These are phyloP conservation scores for Magnaporthales sp. DNA, from an alignment of 2,329 filamentous ascomycete genomes.

Conservation along the genomic window DNA sequence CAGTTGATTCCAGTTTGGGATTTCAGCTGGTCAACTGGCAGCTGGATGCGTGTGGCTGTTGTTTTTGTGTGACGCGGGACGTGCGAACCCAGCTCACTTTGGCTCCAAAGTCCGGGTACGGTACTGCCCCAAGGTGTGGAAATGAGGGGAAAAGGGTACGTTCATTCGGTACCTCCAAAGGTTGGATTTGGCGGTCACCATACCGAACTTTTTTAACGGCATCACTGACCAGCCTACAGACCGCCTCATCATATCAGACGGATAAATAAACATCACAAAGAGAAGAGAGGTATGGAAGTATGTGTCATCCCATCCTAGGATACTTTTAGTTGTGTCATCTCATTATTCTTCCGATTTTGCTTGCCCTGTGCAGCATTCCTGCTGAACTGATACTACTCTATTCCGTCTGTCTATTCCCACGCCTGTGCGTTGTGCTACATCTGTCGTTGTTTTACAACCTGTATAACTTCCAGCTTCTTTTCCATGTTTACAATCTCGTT, in stretches of 20 bases:
- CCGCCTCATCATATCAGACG: not conserved
- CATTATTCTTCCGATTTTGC: not conserved
- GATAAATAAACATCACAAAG: not conserved
- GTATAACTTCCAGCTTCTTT: not conserved
- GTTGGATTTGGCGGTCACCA: too few species aligned
- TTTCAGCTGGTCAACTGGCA: not conserved
- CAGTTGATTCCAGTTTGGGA: not conserved
- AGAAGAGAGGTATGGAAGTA: not conserved
- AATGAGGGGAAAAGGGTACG: not conserved
- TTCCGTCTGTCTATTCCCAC: not conserved
- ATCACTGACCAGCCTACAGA: not conserved
- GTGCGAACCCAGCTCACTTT: not conserved
- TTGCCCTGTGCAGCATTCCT: not conserved
- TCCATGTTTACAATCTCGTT: not conserved
- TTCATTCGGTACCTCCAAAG: not conserved
- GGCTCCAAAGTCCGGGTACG: not conserved
- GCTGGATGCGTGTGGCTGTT: not conserved
- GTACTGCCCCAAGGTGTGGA: not conserved
- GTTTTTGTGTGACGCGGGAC: not conserved
- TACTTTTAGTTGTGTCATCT: not conserved
- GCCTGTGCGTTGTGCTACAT: not conserved
- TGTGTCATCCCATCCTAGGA: not conserved
- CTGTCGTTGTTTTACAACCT: not conserved
- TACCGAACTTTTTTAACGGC: not conserved
- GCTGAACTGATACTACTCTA: not conserved